These are phyloP conservation scores for Sugiyamaella boreocaroliniensis DNA, from an alignment of 805 yeast genomes.

Conservation along the genomic window DNA sequence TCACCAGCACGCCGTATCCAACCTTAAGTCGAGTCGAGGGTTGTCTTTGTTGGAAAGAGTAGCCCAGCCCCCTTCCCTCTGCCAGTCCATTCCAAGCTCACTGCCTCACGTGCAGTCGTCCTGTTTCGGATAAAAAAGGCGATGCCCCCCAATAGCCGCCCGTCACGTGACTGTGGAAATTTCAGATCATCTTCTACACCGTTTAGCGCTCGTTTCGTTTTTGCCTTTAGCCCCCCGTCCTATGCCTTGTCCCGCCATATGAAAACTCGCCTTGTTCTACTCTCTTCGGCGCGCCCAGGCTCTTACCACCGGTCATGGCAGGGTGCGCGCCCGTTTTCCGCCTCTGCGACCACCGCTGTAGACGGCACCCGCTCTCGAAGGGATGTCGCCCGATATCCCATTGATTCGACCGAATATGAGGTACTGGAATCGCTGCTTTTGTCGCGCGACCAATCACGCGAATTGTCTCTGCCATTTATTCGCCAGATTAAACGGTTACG, in stretches of 20 bases:
- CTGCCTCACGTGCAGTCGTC: no score
- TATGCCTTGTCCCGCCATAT: neutral
- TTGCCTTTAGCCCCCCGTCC: neutral
- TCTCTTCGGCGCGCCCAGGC: neutral
- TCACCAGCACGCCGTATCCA: no score
- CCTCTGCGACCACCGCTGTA: neutral
- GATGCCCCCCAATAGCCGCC: no score
- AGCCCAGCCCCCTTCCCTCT: no score
- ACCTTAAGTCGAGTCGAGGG: no score
- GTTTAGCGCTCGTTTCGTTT: neutral
- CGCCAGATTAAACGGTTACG: constrained; percentile 16
- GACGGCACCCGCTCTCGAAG: neutral
- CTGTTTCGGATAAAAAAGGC: no score
- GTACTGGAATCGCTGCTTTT: constrained; percentile 5
- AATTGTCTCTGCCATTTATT: constrained; percentile 9
- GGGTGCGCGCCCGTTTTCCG: constrained; percentile 15
- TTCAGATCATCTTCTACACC: neutral
- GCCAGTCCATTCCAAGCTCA: no score
- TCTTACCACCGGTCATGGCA: constrained; percentile 24
- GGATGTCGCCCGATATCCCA: neutral
- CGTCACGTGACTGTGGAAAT: no score
- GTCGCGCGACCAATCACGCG: neutral
- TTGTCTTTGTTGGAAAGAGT: no score
- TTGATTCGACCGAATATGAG: constrained; percentile 4
- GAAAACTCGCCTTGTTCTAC: neutral